phyloP scores from a whole-genome alignment of 192 early-diverging fungal species.

The Oehlia diaphana region DNA sequence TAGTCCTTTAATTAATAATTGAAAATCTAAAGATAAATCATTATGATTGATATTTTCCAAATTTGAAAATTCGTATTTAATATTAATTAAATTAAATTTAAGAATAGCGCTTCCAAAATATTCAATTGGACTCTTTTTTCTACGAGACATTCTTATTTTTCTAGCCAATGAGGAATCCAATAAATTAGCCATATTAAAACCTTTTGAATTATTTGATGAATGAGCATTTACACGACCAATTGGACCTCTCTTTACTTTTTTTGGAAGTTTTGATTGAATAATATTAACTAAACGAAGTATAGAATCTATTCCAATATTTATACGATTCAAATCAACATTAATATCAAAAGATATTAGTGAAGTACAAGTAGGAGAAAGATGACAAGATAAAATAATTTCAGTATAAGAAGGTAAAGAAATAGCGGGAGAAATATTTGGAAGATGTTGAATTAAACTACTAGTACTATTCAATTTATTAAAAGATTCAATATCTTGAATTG shows the following conservation, averaged over 20 bases:
- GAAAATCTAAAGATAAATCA: not conserved
- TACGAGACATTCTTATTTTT: not conserved
- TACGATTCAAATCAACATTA: slow-evolving; percentile 4
- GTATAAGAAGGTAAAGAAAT: slow-evolving; percentile 29
- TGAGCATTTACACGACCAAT: not conserved
- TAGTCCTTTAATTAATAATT: not conserved
- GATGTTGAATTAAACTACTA: not conserved
- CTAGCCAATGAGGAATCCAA: slow-evolving; percentile 9
- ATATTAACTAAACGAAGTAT: slow-evolving; percentile 17
- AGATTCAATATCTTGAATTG: slow-evolving; percentile 29
- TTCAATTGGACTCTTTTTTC: slow-evolving; percentile 26
- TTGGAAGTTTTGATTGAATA: slow-evolving; percentile 3
- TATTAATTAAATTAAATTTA: not conserved
- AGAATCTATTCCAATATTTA: slow-evolving; percentile 29
- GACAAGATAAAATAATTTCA: slow-evolving; percentile 35
- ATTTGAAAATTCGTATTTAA: not conserved
- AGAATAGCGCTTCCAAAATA: not conserved
- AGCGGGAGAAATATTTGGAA: not conserved
- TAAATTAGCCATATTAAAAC: not conserved
- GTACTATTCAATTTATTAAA: not conserved
- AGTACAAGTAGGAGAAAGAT: slow-evolving; percentile 43
- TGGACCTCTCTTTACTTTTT: not conserved
- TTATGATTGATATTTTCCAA: not conserved
- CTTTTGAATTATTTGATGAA: not conserved
- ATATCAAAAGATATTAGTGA: slow-evolving; percentile 39